A percentile compares a stretch with the other conserved stretches of the same genome.
These are phyloP conservation scores for Alopecurus myosuroides DNA, from an alignment of 176 grass and related monocot genomes.

Conservation along the genomic window DNA sequence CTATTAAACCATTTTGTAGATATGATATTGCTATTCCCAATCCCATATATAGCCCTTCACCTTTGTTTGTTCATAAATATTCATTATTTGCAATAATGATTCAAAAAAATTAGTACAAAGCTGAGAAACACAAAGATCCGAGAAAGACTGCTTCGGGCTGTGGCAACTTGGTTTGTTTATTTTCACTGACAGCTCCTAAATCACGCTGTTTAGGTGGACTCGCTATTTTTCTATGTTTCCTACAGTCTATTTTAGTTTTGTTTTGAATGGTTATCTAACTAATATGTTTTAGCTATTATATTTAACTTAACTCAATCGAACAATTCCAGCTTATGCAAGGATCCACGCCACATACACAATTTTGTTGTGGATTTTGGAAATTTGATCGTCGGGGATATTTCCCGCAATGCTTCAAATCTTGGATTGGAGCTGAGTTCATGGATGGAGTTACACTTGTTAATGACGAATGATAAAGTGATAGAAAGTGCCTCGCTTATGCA, in stretches of 20 bases:
- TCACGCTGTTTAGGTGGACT: background rate
- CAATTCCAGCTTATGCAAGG: constrained; percentile 1
- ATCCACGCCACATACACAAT: background rate
- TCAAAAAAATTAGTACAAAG: background rate
- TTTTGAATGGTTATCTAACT: background rate
- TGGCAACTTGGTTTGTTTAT: background rate
- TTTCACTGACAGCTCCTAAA: background rate
- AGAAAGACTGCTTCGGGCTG: background rate
- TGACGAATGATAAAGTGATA: background rate
- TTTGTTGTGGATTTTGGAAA: background rate
- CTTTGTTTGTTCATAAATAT: background rate
- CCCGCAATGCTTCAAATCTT: background rate
- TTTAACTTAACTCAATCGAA: background rate
- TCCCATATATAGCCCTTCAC: background rate
- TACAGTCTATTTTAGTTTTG: background rate
- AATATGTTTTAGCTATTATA: background rate
- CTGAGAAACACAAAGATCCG: background rate
- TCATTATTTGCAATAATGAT: background rate
- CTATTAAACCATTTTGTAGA: too few relatives aligned
- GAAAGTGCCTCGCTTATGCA: background rate
- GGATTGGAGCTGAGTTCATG: background rate
- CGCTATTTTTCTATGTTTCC: background rate
- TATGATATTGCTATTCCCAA: background rate
- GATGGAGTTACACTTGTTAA: too few relatives aligned
- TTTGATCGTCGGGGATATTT: background rate